Evolutionary conservation across 192 early-diverging fungal genomes (phyloP), one percentile per base, ranked within the genome.

Genomic region (Coemansia sp.): DNA sequence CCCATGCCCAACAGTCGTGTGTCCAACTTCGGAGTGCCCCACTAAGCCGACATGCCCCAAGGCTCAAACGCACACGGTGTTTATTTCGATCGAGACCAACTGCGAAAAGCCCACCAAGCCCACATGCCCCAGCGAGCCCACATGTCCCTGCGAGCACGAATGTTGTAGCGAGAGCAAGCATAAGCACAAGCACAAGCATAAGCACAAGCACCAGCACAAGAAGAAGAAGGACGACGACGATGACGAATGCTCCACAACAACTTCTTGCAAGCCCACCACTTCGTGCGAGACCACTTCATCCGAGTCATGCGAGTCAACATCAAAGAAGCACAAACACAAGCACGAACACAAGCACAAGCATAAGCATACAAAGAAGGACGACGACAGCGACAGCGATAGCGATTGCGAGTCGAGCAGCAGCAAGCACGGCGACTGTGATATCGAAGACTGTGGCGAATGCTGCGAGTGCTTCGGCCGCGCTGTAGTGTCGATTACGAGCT

Each of bases 31-130:
- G 10, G n/a, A 9, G 15, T 44, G 38, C 6, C 53, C 53, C 24
- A 16, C 55, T 13, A 55, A 6, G 11, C 20, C 44, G 8, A 20
- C 43, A 11, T 41, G 47, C 59, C 29, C 6, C 50, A 66, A 65
- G 59, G 52, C 44, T 2, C 12, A 45, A 3, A 76, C 74, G 20
- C 80, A 82, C 69, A 76, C 71, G 0, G 80, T 76, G 15, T 74
- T 71, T 22, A 59, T 74, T 12, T 82, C 80, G 22, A 45, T 82
- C 9, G 80, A 82, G 71, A 74, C 68, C 63, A 63, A 76, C 68
- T 64, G 16, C 24, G 62, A 24, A 7, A 70, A 56, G 22, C 41
- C 55, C 32, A 34, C 59, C 44, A 34, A 67, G 5, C 52, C 64
- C 29, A 55, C 59, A 50, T 62, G 67, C 59, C 44, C 24, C 13